A percentile compares a stretch with the other conserved stretches of the same genome.
phyloP scores from a whole-genome alignment of 805 yeast species.

The Maudiozyma serrabonitensis region DNA sequence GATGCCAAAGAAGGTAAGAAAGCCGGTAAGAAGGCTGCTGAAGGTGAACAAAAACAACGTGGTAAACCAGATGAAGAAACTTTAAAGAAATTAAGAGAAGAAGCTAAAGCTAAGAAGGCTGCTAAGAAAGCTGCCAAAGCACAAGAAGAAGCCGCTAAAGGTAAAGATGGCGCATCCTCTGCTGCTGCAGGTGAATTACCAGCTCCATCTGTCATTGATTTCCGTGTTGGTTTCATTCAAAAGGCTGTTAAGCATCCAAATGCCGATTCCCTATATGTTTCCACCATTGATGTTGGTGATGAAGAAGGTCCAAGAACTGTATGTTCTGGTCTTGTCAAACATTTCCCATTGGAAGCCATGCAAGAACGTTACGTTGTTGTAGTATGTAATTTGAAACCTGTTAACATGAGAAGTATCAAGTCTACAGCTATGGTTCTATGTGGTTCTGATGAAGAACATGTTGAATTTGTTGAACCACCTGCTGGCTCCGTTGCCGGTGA shows the following conservation, averaged over 20 bases:
- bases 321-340: slow-evolving; percentile 91
- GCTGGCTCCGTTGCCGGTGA: slow-evolving; percentile 90
- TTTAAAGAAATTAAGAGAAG: slow-evolving; percentile 38
- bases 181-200: slow-evolving; percentile 50
- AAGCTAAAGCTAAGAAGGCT: slow-evolving; percentile 51
- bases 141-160: slow-evolving; percentile 33
- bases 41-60: slow-evolving; percentile 27
- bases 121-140: slow-evolving; percentile 49
- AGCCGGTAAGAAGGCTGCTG: slow-evolving; percentile 19
- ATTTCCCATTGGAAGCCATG: slow-evolving; percentile 86
- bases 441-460: slow-evolving; percentile 64
- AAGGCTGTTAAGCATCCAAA: slow-evolving; percentile 96
- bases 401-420: slow-evolving; percentile 93
- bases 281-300: slow-evolving; percentile 95
- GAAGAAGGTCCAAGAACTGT: slow-evolving; percentile 96
- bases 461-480: slow-evolving; percentile 94
- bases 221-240: slow-evolving; percentile 93
- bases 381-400: slow-evolving; percentile 95
- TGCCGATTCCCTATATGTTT: slow-evolving; percentile 92
- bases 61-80: slow-evolving; percentile 43
- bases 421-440: slow-evolving; percentile 96
- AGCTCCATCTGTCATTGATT: slow-evolving; percentile 76
- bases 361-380: slow-evolving; percentile 86
- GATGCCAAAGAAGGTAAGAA: slow-evolving; percentile 11
- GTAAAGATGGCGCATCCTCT: slow-evolving; percentile 25